Conservation (phyloP, 2,329 filamentous ascomycete genomes). For the Cladosporium sp. region DNA sequence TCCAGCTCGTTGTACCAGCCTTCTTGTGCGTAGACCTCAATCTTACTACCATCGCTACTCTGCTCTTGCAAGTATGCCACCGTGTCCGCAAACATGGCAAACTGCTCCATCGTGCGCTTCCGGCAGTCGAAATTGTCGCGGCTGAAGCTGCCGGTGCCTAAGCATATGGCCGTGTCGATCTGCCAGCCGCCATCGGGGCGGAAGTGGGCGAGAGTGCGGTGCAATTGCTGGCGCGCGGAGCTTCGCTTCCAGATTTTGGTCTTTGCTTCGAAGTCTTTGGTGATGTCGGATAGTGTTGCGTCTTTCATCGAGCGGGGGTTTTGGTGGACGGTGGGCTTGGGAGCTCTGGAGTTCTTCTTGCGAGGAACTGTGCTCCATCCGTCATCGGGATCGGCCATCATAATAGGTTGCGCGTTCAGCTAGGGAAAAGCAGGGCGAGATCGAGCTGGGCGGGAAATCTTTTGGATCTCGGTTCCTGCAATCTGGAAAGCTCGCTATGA, state of each 20-base stretch:
- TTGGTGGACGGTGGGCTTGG: not conserved
- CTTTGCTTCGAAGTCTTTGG: constrained; percentile 18
- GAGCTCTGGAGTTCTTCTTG: not conserved
- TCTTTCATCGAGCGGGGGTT: constrained; percentile 7
- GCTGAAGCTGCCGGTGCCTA: constrained; percentile 28
- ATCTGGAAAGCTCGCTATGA: no score
- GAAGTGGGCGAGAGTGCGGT: constrained; percentile 16
- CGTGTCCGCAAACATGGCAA: constrained; percentile 27
- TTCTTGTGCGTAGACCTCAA: constrained; percentile 25
- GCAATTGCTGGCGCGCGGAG: constrained; percentile 17
- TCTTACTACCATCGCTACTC: not conserved
- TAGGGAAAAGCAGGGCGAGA: no score
- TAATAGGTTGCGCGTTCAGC: not conserved
- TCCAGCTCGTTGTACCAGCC: constrained; percentile 26
- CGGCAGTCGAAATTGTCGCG: constrained; percentile 24
- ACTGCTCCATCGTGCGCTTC: constrained; percentile 28
- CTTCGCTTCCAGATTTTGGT: constrained; percentile 19
- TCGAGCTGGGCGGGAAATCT: no score
- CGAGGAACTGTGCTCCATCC: constrained; percentile 8
- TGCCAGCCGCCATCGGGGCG: constrained; percentile 19
- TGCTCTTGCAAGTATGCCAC: constrained; percentile 14
- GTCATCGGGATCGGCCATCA: constrained; percentile 1
- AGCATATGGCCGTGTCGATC: constrained; percentile 24
- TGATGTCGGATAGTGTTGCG: constrained; percentile 16
- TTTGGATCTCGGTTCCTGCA: no score